Evolutionary conservation across 306 rosid genomes (phyloP).

Genomic region (Vigna angularis): DNA sequence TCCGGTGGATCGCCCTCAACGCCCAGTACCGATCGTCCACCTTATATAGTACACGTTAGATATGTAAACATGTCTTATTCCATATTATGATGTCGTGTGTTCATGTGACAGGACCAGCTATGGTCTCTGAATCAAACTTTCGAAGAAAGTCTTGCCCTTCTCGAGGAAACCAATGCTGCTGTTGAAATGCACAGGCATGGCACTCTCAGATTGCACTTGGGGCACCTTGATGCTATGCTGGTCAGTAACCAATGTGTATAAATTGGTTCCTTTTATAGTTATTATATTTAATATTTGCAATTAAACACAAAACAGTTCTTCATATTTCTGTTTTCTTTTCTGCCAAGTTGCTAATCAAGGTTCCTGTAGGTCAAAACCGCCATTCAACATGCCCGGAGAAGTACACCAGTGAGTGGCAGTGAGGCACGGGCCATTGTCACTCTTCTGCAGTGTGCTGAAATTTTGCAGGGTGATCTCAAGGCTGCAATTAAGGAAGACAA

Average conservation of each 20-base stretch:
- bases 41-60: background rate
- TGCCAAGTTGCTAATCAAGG: conserved; percentile 47
- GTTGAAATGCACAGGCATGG: conserved; percentile 89
- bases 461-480: conserved; percentile 71
- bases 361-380: conserved; percentile 81
- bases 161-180: conserved; percentile 87
- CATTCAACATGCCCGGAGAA: conserved; percentile 69
- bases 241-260: conserved; percentile 48
- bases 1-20: too few relatives aligned
- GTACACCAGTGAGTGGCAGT: conserved; percentile 56
- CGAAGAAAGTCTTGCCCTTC: conserved; percentile 76
- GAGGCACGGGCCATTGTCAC: conserved; percentile 73
- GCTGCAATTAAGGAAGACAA: conserved; percentile 72
- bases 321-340: conserved; percentile 19
- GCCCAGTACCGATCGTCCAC: too few relatives aligned
- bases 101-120: conserved; percentile 64
- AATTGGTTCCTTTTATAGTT: background rate
- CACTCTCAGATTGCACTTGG: conserved; percentile 68
- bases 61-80: conserved; percentile 2
- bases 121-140: conserved; percentile 71
- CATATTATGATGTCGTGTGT: conserved; percentile 19
- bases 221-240: conserved; percentile 67
- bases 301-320: conserved; percentile 3
- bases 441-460: conserved; percentile 74
- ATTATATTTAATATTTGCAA: background rate